phyloP scores from a whole-genome alignment of 164 flowering plant species.

The Berberis vulgaris region DNA sequence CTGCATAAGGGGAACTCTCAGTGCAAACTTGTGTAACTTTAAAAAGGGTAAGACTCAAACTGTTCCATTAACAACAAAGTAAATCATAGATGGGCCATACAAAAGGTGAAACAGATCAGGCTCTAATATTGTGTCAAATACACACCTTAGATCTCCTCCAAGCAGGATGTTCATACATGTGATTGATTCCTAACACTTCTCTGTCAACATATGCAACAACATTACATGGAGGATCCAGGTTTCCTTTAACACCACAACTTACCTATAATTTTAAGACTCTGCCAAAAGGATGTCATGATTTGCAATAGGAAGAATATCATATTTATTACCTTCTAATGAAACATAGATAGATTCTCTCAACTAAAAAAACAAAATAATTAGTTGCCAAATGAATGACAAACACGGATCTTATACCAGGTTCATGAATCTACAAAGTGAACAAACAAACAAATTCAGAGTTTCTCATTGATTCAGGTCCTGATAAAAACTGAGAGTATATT shows the following conservation, averaged over 20 bases:
- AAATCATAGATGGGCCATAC: not conserved
- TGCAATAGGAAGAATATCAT: not conserved
- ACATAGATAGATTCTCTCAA: too few relatives aligned
- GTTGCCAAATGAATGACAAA: too few relatives aligned
- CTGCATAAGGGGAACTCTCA: conserved; percentile 59
- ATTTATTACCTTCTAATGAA: too few relatives aligned
- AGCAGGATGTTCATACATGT: conserved; percentile 77
- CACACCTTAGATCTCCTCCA: conserved; percentile 83
- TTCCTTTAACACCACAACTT: conserved; percentile 61
- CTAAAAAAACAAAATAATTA: too few relatives aligned
- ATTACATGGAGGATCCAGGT: conserved; percentile 81
- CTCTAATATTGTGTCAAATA: not conserved
- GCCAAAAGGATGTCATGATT: not conserved
- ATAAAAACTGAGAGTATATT: too few relatives aligned
- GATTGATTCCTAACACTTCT: conserved; percentile 58
- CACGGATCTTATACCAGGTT: too few relatives aligned
- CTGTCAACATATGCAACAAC: conserved; percentile 82
- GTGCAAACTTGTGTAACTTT: conserved; percentile 66
- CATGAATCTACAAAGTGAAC: too few relatives aligned
- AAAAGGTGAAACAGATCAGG: not conserved
- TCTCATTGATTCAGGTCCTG: too few relatives aligned
- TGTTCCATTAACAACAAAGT: conserved; percentile 3
- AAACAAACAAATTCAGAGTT: too few relatives aligned
- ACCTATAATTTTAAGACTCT: conserved; percentile 33
- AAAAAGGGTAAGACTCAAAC: conserved; percentile 7